A percentile compares a stretch with the other conserved stretches of the same genome.
Evolutionary conservation across 2,329 filamentous ascomycete genomes (phyloP).

Genomic region (Huntiella moniliformis): DNA sequence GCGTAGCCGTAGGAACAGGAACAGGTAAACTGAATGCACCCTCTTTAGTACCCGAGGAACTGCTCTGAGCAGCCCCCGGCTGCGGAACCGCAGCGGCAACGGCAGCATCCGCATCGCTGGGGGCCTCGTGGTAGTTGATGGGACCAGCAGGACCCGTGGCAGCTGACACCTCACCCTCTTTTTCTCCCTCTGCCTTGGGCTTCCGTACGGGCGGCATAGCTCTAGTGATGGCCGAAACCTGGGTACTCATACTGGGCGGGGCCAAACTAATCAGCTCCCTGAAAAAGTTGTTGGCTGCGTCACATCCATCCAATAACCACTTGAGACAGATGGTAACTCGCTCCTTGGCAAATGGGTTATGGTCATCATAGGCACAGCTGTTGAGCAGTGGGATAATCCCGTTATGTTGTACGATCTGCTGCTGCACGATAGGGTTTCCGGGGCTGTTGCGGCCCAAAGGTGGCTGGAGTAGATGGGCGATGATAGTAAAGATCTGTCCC

Average conservation of each 20-base stretch:
- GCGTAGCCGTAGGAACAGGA: constrained; percentile 5
- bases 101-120: no score
- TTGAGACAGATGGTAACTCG: constrained; percentile 79
- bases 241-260: constrained; percentile 15
- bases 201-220: background rate
- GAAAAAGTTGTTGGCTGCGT: constrained; percentile 54
- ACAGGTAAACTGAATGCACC: background rate
- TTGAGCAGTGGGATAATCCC: constrained; percentile 77
- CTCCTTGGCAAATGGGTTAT: constrained; percentile 88
- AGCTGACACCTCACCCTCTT: no score
- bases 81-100: constrained; percentile 16
- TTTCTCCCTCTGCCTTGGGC: no score
- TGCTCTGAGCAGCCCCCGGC: constrained; percentile 19
- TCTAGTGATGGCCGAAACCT: background rate
- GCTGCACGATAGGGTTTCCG: constrained; percentile 58
- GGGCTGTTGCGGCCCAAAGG: constrained; percentile 41
- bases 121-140: no score
- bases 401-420: constrained; percentile 67
- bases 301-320: constrained; percentile 57
- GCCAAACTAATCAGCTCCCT: constrained; percentile 37
- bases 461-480: constrained; percentile 78
- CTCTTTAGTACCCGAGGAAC: constrained; percentile 18
- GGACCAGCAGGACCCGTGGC: background rate
- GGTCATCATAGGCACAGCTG: constrained; percentile 77
- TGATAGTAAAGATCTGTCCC: constrained; percentile 76